Evolutionary conservation across 2,329 filamentous ascomycete genomes (phyloP).

Genomic region (Colletotrichum gigasporum): DNA sequence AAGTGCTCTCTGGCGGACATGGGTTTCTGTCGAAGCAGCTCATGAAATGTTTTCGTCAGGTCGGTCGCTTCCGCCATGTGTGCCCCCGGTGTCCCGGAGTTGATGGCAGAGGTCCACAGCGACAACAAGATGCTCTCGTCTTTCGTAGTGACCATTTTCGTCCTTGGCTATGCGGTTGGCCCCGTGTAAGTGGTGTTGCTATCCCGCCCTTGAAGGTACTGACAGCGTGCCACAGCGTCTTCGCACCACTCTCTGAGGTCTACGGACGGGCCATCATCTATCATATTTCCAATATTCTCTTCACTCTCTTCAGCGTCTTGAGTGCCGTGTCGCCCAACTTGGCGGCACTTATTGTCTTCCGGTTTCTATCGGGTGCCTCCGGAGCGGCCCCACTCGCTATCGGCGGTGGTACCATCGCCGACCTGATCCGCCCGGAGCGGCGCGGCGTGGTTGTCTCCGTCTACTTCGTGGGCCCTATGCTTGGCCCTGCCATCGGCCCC

Average conservation of each 20-base stretch:
- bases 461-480: constrained; percentile 53
- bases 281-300: constrained; percentile 54
- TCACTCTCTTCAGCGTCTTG: constrained; percentile 47
- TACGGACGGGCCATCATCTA: constrained; percentile 64
- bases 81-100: constrained; percentile 60
- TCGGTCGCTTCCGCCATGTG: constrained; percentile 60
- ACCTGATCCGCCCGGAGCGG: constrained; percentile 67
- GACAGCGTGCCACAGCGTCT: constrained; percentile 58
- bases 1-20: no score
- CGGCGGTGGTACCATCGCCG: constrained; percentile 73
- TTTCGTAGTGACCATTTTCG: constrained; percentile 68
- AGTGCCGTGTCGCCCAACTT: constrained; percentile 32
- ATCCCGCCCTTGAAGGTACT: constrained; percentile 52
- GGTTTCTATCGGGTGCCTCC: constrained; percentile 38
- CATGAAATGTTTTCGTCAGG: constrained; percentile 23
- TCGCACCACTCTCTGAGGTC: constrained; percentile 68
- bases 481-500: constrained; percentile 58
- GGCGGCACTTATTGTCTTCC: constrained; percentile 61
- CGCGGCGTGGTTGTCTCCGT: constrained; percentile 65
- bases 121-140: constrained; percentile 53
- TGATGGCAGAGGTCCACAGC: constrained; percentile 60
- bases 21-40: no score
- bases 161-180: constrained; percentile 70
- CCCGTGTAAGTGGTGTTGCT: constrained; percentile 47
- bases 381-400: constrained; percentile 38